Percentiles rank a stretch among this genome's conserved stretches.
Evolutionary conservation across 225 moss, liverwort and hornwort genomes (phyloP).

Genomic region (Asterella californica): DNA sequence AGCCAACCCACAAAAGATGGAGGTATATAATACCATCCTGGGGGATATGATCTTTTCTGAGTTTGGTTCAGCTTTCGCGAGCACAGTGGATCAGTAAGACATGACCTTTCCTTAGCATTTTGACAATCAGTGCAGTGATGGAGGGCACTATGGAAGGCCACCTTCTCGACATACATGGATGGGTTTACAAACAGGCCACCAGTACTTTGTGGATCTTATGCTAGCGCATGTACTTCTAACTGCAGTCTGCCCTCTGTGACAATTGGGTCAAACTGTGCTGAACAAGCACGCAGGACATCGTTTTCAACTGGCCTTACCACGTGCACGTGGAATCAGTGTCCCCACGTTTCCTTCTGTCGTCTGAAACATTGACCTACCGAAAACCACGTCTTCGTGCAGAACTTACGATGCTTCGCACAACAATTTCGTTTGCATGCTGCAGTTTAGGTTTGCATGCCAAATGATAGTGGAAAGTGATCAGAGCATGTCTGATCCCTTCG

Average conservation of each 20-base stretch:
- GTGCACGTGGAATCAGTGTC: too few species aligned
- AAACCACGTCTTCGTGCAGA: too few species aligned
- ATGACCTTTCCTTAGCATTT: slow-evolving; percentile 62
- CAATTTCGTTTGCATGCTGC: too few species aligned
- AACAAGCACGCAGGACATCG: too few species aligned
- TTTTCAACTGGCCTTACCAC: too few species aligned
- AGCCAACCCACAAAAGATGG: slow-evolving; percentile 56
- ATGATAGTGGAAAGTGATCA: too few species aligned
- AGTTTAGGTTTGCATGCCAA: too few species aligned
- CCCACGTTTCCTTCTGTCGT: too few species aligned
- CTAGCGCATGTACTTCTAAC: slow-evolving; percentile 46
- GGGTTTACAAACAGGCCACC: slow-evolving; percentile 24
- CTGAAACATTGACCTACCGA: too few species aligned
- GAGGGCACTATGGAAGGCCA: slow-evolving; percentile 50
- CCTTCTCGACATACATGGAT: slow-evolving; percentile 27
- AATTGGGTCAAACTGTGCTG: background rate
- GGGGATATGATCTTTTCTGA: slow-evolving; percentile 26
- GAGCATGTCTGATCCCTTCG: too few species aligned
- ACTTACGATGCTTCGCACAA: too few species aligned
- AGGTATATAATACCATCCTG: slow-evolving; percentile 43
- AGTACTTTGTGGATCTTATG: slow-evolving; percentile 58
- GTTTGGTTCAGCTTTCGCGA: slow-evolving; percentile 18
- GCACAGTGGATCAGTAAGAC: slow-evolving; percentile 46
- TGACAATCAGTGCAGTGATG: slow-evolving; percentile 47
- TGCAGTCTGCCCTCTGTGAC: slow-evolving; percentile 36